Base-by-base conservation (phyloP, 345 rosid species). In the Firmiana major region DNA sequence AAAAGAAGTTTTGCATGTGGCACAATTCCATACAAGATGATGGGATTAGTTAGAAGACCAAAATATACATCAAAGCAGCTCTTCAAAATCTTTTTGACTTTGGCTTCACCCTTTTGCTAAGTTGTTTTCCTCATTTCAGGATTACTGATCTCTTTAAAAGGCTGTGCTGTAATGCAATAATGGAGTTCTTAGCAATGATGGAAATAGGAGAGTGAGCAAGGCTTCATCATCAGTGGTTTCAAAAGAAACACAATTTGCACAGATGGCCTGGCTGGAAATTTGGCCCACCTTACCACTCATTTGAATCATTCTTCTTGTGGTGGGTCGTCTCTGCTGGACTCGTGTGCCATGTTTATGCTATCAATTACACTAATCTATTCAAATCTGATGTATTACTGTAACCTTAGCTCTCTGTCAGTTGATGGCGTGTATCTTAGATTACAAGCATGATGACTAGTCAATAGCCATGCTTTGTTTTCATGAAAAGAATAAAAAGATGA, bases 231-330 rank as follows among this genome's bases (percentile, higher is more conserved):
- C 79, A 86, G 63, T 60, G 36, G 64, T 26, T 60, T 3, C 64
- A 62, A 83, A 76, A 81, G 66, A 45, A 63, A 76, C 36, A 71
- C 24, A 63, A 62, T 53, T 36, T 6, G 24, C 42, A 59, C 12
- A 78, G 71, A 72, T 79, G 78, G 79, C 63, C 34, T 77, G 31
- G 83, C 83, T 83, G 83, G 76, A 82, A 71, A 17, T 75, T 73
- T 79, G 89, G 79, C 66, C 89, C 89, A 81, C 86, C 49, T 40
- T 58, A 3, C 63, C 63, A 24, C 34, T 51, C 45, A 48, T n/a
- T 31, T 19, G 7, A 73, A 80, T 73, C 74, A 63, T 73, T 24
- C 34, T 55, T 69, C 73, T 62, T 79, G 51, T 74, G 76, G 66
- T 76, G 55, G 40, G 60, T 58, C 38, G 36, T 11, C 62, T 24